Evolutionary conservation across 2,329 filamentous ascomycete species (phyloP).

Genomic region (Aaosphaeria pasadenensis): DNA sequence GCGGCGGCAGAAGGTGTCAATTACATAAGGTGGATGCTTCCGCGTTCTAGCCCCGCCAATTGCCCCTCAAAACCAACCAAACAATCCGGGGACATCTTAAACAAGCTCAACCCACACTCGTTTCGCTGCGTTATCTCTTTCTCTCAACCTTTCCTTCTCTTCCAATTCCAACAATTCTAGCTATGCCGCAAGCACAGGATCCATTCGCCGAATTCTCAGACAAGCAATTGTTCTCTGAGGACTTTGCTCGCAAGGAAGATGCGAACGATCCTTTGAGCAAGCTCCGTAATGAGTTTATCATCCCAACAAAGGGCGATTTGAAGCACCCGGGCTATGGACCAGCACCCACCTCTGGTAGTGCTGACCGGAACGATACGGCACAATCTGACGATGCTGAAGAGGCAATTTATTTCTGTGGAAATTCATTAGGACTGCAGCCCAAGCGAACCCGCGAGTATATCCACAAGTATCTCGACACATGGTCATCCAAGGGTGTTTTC

Average conservation of each 20-base stretch:
- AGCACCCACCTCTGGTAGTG: slow-evolving; percentile 1
- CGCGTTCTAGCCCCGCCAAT: too few relatives aligned
- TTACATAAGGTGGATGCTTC: too few relatives aligned
- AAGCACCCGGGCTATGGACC: slow-evolving; percentile 54
- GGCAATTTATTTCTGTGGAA: slow-evolving; percentile 81
- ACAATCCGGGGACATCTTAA: too few relatives aligned
- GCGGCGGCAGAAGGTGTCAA: too few relatives aligned
- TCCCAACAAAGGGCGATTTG: slow-evolving; percentile 72
- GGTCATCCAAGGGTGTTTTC: slow-evolving; percentile 79
- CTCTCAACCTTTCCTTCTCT: neutral
- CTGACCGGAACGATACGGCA: slow-evolving; percentile 6
- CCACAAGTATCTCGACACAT: slow-evolving; percentile 72
- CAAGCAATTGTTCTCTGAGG: slow-evolving; percentile 23
- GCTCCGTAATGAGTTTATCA: slow-evolving; percentile 66
- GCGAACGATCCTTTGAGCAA: slow-evolving; percentile 35
- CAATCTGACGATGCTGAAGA: slow-evolving; percentile 37
- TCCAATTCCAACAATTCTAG: neutral
- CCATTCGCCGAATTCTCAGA: slow-evolving; percentile 17
- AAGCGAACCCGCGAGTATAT: slow-evolving; percentile 64
- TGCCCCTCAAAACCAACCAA: too few relatives aligned
- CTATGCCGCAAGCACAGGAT: slow-evolving; percentile 24
- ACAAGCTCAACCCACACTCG: neutral
- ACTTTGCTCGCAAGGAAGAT: slow-evolving; percentile 33
- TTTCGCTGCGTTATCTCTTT: neutral
- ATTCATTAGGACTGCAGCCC: slow-evolving; percentile 84